Conservation (phyloP, 2,329 filamentous ascomycete genomes). For the Fusarium mangiferae region DNA sequence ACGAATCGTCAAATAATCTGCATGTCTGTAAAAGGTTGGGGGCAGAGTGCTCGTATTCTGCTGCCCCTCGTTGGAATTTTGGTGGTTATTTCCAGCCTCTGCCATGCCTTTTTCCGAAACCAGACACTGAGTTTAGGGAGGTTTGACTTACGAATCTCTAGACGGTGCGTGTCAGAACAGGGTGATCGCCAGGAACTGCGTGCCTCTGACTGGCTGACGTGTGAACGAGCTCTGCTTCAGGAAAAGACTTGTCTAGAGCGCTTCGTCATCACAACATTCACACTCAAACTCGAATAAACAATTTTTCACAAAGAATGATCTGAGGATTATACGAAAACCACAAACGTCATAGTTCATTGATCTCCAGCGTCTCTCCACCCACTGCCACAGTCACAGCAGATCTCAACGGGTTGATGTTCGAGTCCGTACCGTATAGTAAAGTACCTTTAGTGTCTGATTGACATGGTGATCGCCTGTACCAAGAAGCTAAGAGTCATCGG, state of each 20-base stretch:
- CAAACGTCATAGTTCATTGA: slow-evolving; percentile 26
- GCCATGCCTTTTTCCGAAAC: slow-evolving; percentile 12
- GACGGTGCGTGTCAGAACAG: slow-evolving; percentile 31
- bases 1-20: neutral
- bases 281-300: neutral
- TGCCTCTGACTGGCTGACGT: slow-evolving; percentile 17
- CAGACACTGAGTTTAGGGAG: neutral
- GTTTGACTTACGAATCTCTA: slow-evolving; percentile 10
- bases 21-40: slow-evolving; percentile 6
- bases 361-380: slow-evolving; percentile 15
- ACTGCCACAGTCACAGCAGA: slow-evolving; percentile 19
- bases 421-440: slow-evolving; percentile 1
- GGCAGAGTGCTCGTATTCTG: slow-evolving; percentile 6
- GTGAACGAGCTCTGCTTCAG: slow-evolving; percentile 6
- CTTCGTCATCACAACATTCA: slow-evolving; percentile 22
- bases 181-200: slow-evolving; percentile 32
- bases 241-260: slow-evolving; percentile 25
- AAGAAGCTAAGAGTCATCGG: slow-evolving; percentile 13
- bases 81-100: slow-evolving; percentile 8
- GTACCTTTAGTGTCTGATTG: neutral
- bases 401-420: slow-evolving; percentile 16
- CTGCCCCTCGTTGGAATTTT: slow-evolving; percentile 14
- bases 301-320: neutral
- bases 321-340: slow-evolving; percentile 5
- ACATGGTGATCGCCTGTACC: neutral